Conservation (phyloP, 2,329 filamentous ascomycete genomes). For the Aplosporella prunicola region DNA sequence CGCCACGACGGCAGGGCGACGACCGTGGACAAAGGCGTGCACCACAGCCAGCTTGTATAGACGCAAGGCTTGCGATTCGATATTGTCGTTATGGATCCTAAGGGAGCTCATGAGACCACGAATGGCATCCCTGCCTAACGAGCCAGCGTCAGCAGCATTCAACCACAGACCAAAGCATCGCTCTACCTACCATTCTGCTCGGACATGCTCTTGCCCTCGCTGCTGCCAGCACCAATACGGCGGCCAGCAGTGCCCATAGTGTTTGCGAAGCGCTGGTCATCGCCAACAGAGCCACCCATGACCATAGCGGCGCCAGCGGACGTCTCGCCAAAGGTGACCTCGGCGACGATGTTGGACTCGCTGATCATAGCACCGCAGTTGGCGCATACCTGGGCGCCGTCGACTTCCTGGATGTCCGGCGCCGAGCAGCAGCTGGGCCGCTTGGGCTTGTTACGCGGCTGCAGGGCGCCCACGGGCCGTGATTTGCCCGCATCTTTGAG, state of each 20-base stretch:
- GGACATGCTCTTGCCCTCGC: constrained; percentile 53
- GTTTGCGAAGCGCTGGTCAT: constrained; percentile 73
- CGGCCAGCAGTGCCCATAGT: constrained; percentile 39
- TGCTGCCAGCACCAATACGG: constrained; percentile 28
- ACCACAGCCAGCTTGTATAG: constrained; percentile 45
- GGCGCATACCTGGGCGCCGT: constrained; percentile 53
- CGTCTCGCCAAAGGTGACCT: constrained; percentile 84
- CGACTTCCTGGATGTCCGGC: constrained; percentile 19
- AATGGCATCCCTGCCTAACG: constrained; percentile 37
- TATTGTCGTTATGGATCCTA: constrained; percentile 23
- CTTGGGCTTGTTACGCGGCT: constrained; percentile 13
- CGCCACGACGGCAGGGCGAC: constrained; percentile 71
- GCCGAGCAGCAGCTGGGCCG: constrained; percentile 20
- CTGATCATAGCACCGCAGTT: constrained; percentile 78
- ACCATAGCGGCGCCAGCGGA: constrained; percentile 79
- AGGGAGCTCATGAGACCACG: constrained; percentile 30
- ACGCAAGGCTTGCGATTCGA: constrained; percentile 30
- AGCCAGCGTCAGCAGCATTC: not conserved
- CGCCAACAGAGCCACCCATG: constrained; percentile 78
- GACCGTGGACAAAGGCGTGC: constrained; percentile 54
- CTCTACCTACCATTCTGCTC: constrained; percentile 41
- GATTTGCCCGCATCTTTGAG: constrained; percentile 17
- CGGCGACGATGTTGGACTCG: constrained; percentile 81
- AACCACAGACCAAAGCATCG: not conserved
- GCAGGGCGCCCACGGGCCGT: constrained; percentile 9